Evolutionary conservation across 352 stramenopile genomes (phyloP), one percentile per base, ranked within the genome.

Genomic region (Globisporangium iwayamae): DNA sequence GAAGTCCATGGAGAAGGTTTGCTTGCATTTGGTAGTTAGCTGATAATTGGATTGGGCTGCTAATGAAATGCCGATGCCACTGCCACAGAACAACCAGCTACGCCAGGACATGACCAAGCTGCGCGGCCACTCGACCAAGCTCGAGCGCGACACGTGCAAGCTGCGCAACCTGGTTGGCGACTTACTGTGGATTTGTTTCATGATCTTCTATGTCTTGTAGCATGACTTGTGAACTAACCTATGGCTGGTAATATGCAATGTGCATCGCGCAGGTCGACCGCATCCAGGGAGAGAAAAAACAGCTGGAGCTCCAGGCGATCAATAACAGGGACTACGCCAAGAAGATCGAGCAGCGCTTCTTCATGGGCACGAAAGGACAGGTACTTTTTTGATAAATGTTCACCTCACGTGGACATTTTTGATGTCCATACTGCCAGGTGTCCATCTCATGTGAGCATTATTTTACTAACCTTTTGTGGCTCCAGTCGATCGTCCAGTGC

Each of bases 341-440:
- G 69, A 90, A 90, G 55, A 93, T 93, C 52, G 86, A 95, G 67
- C 81, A 91, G 64, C 81, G 82, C 47, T 89, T 93, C 50, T 93
- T 90, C 63, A 78, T 89, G 73, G 83, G 83, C 34, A 78, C 83
- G 2, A 90, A 91, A 14, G 76, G 76, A 3, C 76, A 89, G 63
- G 72, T 78, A 48, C 8, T 28, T 28, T 28, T 28, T 7, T 22
- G 2, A 5, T 53, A 11, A 10, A 9, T 20, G 20, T 46, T 5
- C 48, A 58, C 16, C 22, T 39, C 34, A 39, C 34, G 11, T 10
- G 34, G 34, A 11, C 34, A 39, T 39, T 10, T 11, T 39, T 8
- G 34, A 28, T 28, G 25, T 28, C 25, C 25, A 28, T 28, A 28
- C 2, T 39, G 34, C 7, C 34, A 39, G 7, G 34, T 39, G 34